phyloP scores from a whole-genome alignment of 805 yeast genomes.

The Starmerella powellii region DNA sequence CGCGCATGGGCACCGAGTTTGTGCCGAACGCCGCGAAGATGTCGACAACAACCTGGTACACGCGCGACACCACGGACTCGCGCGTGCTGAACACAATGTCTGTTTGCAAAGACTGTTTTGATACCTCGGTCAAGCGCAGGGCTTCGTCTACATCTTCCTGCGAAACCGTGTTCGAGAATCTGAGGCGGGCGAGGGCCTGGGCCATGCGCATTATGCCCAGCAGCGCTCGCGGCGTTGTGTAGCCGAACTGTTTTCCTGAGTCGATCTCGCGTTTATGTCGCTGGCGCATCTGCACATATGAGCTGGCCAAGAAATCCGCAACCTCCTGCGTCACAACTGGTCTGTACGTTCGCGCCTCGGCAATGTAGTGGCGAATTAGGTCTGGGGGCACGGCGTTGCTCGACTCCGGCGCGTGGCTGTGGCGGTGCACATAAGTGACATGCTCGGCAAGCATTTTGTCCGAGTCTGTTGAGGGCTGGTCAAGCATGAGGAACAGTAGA shows the following conservation, averaged over 20 bases:
- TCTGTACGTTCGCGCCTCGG: slow-evolving; percentile 70
- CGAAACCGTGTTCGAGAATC: slow-evolving; percentile 62
- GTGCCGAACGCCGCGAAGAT: slow-evolving; percentile 28
- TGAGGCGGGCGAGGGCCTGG: slow-evolving; percentile 83
- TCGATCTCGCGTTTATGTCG: slow-evolving; percentile 67
- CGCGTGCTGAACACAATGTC: slow-evolving; percentile 33
- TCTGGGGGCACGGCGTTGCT: slow-evolving; percentile 66
- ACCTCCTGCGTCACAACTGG: slow-evolving; percentile 78
- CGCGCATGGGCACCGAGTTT: slow-evolving; percentile 36
- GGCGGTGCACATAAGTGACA: slow-evolving; percentile 93
- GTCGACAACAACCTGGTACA: slow-evolving; percentile 57
- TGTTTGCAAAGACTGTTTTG: slow-evolving; percentile 65
- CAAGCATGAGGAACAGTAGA: slow-evolving; percentile 72
- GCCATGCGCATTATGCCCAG: slow-evolving; percentile 84
- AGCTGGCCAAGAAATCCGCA: slow-evolving; percentile 72
- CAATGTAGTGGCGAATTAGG: slow-evolving; percentile 75
- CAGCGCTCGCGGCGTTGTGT: slow-evolving; percentile 90
- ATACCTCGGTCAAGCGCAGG: slow-evolving; percentile 67
- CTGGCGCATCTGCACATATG: slow-evolving; percentile 85
- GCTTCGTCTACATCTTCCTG: slow-evolving; percentile 92
- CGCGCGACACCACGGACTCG: slow-evolving; percentile 47
- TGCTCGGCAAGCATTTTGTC: slow-evolving; percentile 86
- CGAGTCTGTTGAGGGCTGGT: slow-evolving; percentile 62
- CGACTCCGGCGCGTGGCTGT: slow-evolving; percentile 65
- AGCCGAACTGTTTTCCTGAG: slow-evolving; percentile 56